Conservation (phyloP, 2,329 filamentous ascomycete genomes). For the Aspergillus caelatus region DNA sequence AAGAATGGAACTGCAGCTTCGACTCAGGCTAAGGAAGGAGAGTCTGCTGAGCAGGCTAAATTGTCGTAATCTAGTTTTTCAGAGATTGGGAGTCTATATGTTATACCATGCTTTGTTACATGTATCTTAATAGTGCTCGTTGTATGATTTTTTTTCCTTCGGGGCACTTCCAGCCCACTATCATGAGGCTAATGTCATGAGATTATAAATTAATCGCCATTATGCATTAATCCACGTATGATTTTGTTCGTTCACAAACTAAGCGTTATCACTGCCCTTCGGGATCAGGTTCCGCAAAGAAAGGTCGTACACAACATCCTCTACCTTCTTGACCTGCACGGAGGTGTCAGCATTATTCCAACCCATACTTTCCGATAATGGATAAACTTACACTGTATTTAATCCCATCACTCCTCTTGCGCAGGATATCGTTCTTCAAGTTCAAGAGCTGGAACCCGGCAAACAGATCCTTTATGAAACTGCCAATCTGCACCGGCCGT, state of each 20-base stretch:
- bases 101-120: constrained; percentile 15
- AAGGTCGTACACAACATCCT: constrained; percentile 96
- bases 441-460: constrained; percentile 97
- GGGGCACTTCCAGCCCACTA: not conserved
- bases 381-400: constrained; percentile 72
- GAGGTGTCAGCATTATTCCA: not conserved
- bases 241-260: not conserved
- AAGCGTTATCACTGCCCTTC: constrained; percentile 36
- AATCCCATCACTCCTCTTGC: constrained; percentile 86
- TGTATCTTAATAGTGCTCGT: constrained; percentile 3
- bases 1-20: constrained; percentile 38
- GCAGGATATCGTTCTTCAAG: constrained; percentile 89
- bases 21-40: constrained; percentile 17
- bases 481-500: constrained; percentile 82
- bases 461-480: constrained; percentile 93
- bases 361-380: not conserved
- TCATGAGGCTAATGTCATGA: not conserved
- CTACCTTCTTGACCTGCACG: constrained; percentile 84
- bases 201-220: not conserved
- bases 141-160: not conserved
- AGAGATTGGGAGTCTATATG: constrained; percentile 5
- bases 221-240: not conserved
- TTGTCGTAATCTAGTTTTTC: constrained; percentile 18
- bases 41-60: constrained; percentile 24
- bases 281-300: constrained; percentile 81